These are phyloP conservation scores for Russula sp. DNA, from an alignment of 768 basidiomycete genomes.

Conservation along the genomic window DNA sequence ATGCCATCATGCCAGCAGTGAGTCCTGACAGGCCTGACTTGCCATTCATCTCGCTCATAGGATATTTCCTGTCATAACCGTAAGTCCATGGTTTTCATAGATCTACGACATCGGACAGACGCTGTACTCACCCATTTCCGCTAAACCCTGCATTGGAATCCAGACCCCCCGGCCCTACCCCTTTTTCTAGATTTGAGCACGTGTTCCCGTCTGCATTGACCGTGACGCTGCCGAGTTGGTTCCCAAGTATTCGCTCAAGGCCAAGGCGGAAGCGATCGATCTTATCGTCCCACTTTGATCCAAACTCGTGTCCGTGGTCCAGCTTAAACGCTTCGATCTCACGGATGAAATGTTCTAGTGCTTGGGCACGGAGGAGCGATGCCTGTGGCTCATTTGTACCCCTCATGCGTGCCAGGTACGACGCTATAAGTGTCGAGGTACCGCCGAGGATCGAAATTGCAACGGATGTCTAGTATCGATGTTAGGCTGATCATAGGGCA, in stretches of 20 bases:
- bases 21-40: background rate
- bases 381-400: slow-evolving; percentile 65
- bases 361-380: slow-evolving; percentile 48
- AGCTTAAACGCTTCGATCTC: slow-evolving; percentile 50
- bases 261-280: slow-evolving; percentile 32
- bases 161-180: background rate
- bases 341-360: slow-evolving; percentile 61
- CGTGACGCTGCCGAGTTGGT: slow-evolving; percentile 22
- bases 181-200: background rate
- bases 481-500: background rate
- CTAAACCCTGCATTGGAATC: background rate
- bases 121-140: background rate
- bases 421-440: slow-evolving; percentile 59
- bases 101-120: background rate
- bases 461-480: slow-evolving; percentile 29
- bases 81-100: background rate
- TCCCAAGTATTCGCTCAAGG: slow-evolving; percentile 45
- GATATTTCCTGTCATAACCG: background rate
- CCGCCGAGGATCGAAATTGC: slow-evolving; percentile 43
- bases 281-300: slow-evolving; percentile 29
- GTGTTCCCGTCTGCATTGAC: background rate
- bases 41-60: background rate
- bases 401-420: slow-evolving; percentile 62
- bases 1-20: background rate
- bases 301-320: slow-evolving; percentile 41